Evolutionary conservation across 441 rosid species (phyloP).

Genomic region (Hura crepitans): DNA sequence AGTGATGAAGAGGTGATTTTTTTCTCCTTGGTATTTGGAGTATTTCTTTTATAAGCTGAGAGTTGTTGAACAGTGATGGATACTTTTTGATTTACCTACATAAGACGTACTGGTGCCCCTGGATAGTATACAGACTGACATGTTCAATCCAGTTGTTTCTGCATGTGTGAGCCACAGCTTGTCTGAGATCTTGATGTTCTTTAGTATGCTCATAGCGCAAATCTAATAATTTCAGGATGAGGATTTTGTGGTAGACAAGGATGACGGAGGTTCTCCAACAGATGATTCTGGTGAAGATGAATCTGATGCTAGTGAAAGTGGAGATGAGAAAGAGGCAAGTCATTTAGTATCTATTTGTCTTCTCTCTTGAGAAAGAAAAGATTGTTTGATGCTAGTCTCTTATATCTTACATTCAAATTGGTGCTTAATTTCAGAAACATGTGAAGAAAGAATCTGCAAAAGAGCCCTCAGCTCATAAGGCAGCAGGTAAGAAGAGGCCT

Average conservation of each 20-base stretch:
- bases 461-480: slow-evolving; percentile 63
- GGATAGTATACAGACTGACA: background rate
- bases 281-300: slow-evolving; percentile 95
- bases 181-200: slow-evolving; percentile 1
- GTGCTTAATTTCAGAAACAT: slow-evolving; percentile 54
- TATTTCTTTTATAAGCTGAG: slow-evolving; percentile 7
- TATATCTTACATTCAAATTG: slow-evolving; percentile 5
- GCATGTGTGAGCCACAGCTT: background rate
- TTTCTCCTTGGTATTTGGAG: slow-evolving; percentile 11
- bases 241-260: slow-evolving; percentile 79
- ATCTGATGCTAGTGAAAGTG: slow-evolving; percentile 72
- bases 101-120: background rate
- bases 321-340: slow-evolving; percentile 72
- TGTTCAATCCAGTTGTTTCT: background rate
- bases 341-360: slow-evolving; percentile 16
- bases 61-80: background rate
- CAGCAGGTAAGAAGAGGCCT: slow-evolving; percentile 60
- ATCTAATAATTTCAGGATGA: slow-evolving; percentile 55
- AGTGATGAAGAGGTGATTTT: slow-evolving; percentile 84
- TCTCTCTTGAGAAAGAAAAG: background rate
- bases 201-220: background rate
- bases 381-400: background rate
- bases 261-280: slow-evolving; percentile 90
- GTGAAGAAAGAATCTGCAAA: slow-evolving; percentile 57
- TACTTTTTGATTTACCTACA: background rate